phyloP scores from a whole-genome alignment of 1,139 yeast genomes.

The Entelexis paramagnoliae region DNA sequence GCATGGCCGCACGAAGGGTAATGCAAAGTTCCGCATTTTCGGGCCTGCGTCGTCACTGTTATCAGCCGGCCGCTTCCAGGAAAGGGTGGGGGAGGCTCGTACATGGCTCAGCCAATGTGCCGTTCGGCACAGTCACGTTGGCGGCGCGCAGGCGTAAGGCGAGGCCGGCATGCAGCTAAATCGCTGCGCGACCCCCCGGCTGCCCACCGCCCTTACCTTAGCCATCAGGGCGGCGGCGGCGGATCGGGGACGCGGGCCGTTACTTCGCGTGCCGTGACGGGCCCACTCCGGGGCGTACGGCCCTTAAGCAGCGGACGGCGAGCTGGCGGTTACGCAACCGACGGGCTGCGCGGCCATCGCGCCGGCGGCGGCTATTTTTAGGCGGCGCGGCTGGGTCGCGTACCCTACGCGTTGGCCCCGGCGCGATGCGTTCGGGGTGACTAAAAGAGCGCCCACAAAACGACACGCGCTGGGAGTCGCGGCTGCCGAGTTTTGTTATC shows the following conservation, averaged over 20 bases:
- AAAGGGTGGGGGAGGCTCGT: no score
- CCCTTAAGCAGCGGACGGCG: no score
- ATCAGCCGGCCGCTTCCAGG: no score
- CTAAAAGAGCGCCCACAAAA: constrained; percentile 1
- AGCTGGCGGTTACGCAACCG: no score
- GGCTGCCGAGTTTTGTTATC: background rate
- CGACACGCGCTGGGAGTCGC: background rate
- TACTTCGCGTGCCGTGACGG: background rate
- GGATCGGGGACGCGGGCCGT: no score
- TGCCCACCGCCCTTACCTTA: background rate
- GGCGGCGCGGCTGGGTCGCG: background rate
- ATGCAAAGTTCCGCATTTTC: no score
- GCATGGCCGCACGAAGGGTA: no score
- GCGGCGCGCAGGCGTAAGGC: no score
- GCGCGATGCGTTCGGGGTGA: background rate
- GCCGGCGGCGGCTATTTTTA: background rate
- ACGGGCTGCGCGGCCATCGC: no score
- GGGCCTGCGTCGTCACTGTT: no score
- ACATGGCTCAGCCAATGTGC: background rate
- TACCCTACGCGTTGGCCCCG: background rate
- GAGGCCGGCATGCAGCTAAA: background rate
- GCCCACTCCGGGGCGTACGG: background rate
- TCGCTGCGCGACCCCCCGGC: background rate
- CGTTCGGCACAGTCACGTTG: background rate
- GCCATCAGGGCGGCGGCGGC: background rate